Base-by-base conservation (phyloP, 208 protist genomes). In the Leptomonas seymouri region DNA sequence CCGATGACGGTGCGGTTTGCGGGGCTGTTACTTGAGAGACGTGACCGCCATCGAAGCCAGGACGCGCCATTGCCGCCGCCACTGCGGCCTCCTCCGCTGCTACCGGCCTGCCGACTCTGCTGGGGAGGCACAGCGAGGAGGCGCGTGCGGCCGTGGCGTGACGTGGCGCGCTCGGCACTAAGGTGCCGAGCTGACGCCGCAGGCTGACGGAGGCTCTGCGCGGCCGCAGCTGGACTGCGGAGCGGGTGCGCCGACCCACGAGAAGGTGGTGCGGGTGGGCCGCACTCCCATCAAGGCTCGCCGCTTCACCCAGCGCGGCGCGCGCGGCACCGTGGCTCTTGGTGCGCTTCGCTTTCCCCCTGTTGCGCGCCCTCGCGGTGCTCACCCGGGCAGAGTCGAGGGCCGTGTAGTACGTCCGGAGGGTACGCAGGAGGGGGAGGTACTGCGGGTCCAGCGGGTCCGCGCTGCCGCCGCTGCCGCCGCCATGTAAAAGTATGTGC, bases 371-470 rank as follows among this genome's bases (percentile, higher is more conserved):
- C 39, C 14, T 23, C 44, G 18, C 46, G 21, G 16, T 39, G 44
- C 25, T 5, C 20, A 41, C 46, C 25, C 60, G 71, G 1, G 50
- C 48, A 16, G 62, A 53, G 16, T 71, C 76, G 30, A 61, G 18
- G 53, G 86, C 81, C n/a, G 51, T 57, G 72, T 94, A 94, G 71
- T 93, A 80, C 50, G 46, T 71, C 8, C 65, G 76, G 28, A 95
- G 78, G 34, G 82, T 60, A 12, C 63, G 53, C 27, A 95, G 70
- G 7, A 95, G 66, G 15, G 82, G 67, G n/a, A 63, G 62, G 75
- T 87, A 85, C 57, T 89, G 62, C 14, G 90, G 90, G 71, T 95
- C 82, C 9, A 90, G 67, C 12, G 87, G 90, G 55, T 95, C 90
- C 2, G 81, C 80, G 16, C 16, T 30, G 4, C 53, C 44, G 6